Conservation (phyloP, 495 filamentous ascomycete genomes). For the Acidiella bohemica region DNA sequence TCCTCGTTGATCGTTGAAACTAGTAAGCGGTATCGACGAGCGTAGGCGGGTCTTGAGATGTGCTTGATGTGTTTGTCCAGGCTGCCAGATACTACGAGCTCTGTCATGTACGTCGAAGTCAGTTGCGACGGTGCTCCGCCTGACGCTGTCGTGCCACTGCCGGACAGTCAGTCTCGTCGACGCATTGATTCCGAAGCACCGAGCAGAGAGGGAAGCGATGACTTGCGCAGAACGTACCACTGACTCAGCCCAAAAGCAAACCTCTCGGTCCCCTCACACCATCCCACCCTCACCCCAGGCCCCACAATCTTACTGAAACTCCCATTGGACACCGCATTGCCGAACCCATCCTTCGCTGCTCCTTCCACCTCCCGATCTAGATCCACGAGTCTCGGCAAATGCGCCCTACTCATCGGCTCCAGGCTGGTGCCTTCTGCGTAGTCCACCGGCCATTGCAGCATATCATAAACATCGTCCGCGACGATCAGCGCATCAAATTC, state of each 20-base stretch:
- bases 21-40: constrained; percentile 40
- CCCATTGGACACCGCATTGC: constrained; percentile 67
- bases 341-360: constrained; percentile 43
- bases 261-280: constrained; percentile 60
- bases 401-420: constrained; percentile 29
- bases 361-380: constrained; percentile 53
- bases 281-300: constrained; percentile 67
- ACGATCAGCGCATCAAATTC: constrained; percentile 63
- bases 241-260: constrained; percentile 54
- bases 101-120: constrained; percentile 48
- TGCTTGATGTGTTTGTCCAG: constrained; percentile 34
- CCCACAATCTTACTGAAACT: constrained; percentile 76
- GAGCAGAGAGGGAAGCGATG: background rate
- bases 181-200: background rate
- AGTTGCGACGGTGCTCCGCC: constrained; percentile 69
- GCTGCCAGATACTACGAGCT: constrained; percentile 39
- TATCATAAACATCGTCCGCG: constrained; percentile 86
- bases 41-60: constrained; percentile 40
- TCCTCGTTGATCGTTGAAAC: constrained; percentile 40
- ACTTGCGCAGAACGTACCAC: constrained; percentile 34
- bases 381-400: constrained; percentile 59
- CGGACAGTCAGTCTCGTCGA: constrained; percentile 1
- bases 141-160: constrained; percentile 29
- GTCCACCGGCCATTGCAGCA: constrained; percentile 54
- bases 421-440: background rate